A percentile compares a stretch with the other conserved stretches of the same genome.
Conservation (phyloP, 441 rosid species). For the Euphorbia corollata region DNA sequence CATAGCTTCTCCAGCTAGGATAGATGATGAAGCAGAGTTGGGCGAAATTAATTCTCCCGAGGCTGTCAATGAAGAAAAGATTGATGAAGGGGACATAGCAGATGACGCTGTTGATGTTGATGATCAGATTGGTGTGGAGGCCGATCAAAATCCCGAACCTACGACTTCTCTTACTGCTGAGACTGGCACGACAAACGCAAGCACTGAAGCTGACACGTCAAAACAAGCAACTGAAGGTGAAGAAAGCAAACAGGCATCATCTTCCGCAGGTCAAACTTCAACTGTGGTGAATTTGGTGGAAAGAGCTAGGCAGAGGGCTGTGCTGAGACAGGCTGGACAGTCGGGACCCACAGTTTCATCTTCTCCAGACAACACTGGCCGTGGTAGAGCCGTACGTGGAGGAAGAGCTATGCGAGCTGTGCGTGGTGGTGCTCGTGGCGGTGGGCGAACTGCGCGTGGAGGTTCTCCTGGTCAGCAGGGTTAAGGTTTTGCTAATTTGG, state of each 20-base stretch:
- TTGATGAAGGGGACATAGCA: conserved; percentile 51
- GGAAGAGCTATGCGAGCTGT: conserved; percentile 50
- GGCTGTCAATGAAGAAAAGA: conserved; percentile 50
- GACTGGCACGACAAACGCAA: conserved; percentile 15
- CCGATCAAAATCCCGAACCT: conserved; percentile 37
- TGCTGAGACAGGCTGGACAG: conserved; percentile 52
- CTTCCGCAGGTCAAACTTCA: conserved; percentile 31
- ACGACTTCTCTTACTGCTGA: conserved; percentile 1
- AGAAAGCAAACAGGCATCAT: conserved; percentile 47
- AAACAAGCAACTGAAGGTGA: conserved; percentile 37
- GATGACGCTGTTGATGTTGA: conserved; percentile 43
- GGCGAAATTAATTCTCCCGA: conserved; percentile 43
- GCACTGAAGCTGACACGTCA: conserved; percentile 26
- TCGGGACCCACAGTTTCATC: conserved; percentile 39
- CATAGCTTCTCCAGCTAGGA: conserved; percentile 57
- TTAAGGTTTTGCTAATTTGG: neutral
- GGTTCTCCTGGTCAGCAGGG: conserved; percentile 32
- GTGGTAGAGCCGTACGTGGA: conserved; percentile 44
- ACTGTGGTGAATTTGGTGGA: conserved; percentile 44
- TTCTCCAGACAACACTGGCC: conserved; percentile 36
- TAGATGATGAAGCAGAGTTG: conserved; percentile 44
- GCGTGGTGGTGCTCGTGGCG: conserved; percentile 41
- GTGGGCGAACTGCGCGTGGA: conserved; percentile 52
- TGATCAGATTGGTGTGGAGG: conserved; percentile 38
- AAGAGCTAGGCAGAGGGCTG: conserved; percentile 52